Evolutionary conservation across 1,284 basidiomycete species (phyloP).

Genomic region (Tranzscheliella williamsii): DNA sequence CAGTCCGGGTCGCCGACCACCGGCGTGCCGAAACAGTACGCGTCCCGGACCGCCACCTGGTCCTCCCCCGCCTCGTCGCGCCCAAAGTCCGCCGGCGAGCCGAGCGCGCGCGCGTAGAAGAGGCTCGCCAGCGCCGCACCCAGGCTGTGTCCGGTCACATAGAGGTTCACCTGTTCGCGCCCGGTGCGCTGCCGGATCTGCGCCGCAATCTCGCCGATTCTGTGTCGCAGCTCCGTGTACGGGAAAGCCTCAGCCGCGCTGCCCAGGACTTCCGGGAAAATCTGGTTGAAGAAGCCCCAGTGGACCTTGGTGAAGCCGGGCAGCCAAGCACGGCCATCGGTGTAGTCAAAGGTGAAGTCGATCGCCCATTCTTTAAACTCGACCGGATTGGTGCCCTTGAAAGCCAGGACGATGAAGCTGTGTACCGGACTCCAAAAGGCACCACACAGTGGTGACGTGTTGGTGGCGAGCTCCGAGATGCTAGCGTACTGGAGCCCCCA

Average conservation of each 20-base stretch:
- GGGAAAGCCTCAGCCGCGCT: conserved; percentile 20
- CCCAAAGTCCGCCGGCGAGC: conserved; percentile 34
- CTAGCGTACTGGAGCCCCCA: conserved; percentile 40
- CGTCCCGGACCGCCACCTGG: conserved; percentile 29
- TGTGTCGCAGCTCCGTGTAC: conserved; percentile 27
- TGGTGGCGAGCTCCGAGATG: conserved; percentile 33
- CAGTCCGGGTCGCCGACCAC: conserved; percentile 39
- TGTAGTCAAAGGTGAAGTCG: conserved; percentile 55
- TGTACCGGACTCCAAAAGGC: conserved; percentile 33
- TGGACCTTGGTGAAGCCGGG: conserved; percentile 36
- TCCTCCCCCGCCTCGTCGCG: conserved; percentile 11
- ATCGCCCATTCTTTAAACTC: conserved; percentile 62
- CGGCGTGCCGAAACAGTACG: conserved; percentile 40
- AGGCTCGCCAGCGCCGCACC: conserved; percentile 30
- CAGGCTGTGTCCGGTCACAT: conserved; percentile 31
- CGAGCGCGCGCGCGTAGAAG: conserved; percentile 30
- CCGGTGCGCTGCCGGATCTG: conserved; percentile 12
- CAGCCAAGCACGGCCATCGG: conserved; percentile 32
- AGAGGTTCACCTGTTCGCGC: conserved; percentile 32
- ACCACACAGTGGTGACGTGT: conserved; percentile 34
- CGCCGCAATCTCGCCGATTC: conserved; percentile 16
- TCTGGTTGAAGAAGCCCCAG: conserved; percentile 36
- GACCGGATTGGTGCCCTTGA: conserved; percentile 59
- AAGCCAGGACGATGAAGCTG: conserved; percentile 39
- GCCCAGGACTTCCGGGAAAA: conserved; percentile 33